Conservation (phyloP, 441 rosid genomes). For the Daphne laureola region DNA sequence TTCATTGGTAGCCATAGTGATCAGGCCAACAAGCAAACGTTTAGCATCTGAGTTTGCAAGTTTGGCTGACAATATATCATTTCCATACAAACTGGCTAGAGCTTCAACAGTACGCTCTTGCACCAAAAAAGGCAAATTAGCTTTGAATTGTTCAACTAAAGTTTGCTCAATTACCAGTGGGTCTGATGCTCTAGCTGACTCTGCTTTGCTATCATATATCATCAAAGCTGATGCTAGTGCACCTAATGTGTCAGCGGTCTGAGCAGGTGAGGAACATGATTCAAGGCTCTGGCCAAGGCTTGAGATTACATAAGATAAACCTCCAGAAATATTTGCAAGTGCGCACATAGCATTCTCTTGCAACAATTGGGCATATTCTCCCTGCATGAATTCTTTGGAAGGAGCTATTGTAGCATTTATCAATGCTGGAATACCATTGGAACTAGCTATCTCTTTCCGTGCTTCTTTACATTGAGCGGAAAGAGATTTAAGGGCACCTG, state of each 20-base stretch:
- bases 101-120: constrained; percentile 99
- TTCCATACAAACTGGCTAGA: constrained; percentile 96
- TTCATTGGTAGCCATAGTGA: constrained; percentile 97
- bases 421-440: constrained; percentile 87
- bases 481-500: constrained; percentile 95
- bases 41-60: constrained; percentile 89
- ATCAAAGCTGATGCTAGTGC: constrained; percentile 98
- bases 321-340: constrained; percentile 97
- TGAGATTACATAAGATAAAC: constrained; percentile 91
- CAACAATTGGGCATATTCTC: constrained; percentile 95
- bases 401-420: constrained; percentile 99
- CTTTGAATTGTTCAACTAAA: constrained; percentile 87
- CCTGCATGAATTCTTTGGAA: constrained; percentile 99
- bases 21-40: constrained; percentile 93
- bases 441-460: constrained; percentile 77
- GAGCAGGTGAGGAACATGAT: constrained; percentile 93
- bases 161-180: constrained; percentile 74
- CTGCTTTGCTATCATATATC: constrained; percentile 92
- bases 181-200: constrained; percentile 79
- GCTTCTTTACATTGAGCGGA: constrained; percentile 96
- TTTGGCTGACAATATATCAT: constrained; percentile 61
- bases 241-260: constrained; percentile 96
- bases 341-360: constrained; percentile 99
- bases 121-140: constrained; percentile 75
- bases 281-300: constrained; percentile 99